phyloP scores from a whole-genome alignment of 441 rosid genomes.

The Rhodomyrtus psidioides region DNA sequence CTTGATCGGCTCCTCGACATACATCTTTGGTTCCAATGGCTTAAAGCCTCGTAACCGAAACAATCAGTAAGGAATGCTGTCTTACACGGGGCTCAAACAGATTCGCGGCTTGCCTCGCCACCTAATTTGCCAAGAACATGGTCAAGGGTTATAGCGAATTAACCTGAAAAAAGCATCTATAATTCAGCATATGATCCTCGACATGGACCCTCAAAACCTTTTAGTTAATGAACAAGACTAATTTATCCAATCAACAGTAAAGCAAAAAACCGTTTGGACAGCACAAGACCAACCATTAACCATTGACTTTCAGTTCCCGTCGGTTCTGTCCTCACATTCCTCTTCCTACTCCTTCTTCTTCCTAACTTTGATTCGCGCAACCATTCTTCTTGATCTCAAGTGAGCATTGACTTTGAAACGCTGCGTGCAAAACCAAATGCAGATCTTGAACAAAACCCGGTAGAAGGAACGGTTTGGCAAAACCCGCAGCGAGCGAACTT shows the following conservation, averaged over 20 bases:
- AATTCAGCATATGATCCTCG: background rate
- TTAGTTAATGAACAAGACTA: background rate
- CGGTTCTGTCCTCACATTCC: background rate
- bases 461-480: background rate
- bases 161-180: background rate
- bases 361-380: background rate
- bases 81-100: accelerated
- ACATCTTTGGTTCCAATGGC: background rate
- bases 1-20: background rate
- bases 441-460: background rate
- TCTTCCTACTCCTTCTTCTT: background rate
- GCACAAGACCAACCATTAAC: background rate
- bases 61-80: background rate
- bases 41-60: background rate
- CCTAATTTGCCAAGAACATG: background rate
- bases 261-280: background rate
- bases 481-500: background rate
- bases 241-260: background rate
- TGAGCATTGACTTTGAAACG: background rate
- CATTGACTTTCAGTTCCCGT: background rate
- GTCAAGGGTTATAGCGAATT: background rate
- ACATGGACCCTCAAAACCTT: background rate
- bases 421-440: background rate
- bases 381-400: background rate
- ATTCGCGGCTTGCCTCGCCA: background rate